A percentile compares a stretch with the other conserved stretches of the same genome.
phyloP scores from a whole-genome alignment of 2,329 filamentous ascomycete genomes.

The Aspergillus aculeatus region DNA sequence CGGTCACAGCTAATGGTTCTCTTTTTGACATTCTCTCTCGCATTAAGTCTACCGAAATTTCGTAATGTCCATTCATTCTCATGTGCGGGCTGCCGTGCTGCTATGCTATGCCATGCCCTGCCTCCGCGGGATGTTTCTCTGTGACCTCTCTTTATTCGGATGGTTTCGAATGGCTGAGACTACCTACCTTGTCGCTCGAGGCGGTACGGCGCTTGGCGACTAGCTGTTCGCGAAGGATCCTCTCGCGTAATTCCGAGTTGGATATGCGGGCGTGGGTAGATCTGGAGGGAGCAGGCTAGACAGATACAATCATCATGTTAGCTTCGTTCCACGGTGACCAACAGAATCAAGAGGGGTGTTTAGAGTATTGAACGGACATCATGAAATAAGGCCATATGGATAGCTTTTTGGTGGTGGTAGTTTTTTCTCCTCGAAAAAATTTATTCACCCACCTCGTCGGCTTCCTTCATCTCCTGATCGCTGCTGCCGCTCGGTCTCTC shows the following conservation, averaged over 20 bases:
- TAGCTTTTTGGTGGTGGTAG: not conserved
- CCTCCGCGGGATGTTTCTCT: not conserved
- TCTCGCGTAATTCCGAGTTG: constrained; percentile 38
- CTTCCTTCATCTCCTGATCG: constrained; percentile 24
- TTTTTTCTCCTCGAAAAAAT: constrained; percentile 14
- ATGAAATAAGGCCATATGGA: not conserved
- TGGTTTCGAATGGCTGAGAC: constrained; percentile 10
- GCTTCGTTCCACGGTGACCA: constrained; percentile 1
- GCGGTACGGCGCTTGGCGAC: constrained; percentile 36
- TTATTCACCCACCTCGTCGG: constrained; percentile 36
- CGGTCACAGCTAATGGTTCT: no score
- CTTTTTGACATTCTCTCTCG: not conserved
- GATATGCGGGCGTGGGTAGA: constrained; percentile 24
- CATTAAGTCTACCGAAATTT: not conserved
- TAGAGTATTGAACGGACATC: constrained; percentile 16
- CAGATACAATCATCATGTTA: constrained; percentile 14
- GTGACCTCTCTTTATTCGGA: not conserved
- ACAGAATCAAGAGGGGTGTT: constrained; percentile 6
- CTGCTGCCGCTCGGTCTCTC: constrained; percentile 17
- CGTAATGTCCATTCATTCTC: not conserved
- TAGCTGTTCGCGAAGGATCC: constrained; percentile 38
- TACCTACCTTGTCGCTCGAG: constrained; percentile 23
- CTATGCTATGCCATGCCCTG: not conserved
- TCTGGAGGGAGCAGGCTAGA: constrained; percentile 6
- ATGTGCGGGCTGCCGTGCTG: not conserved